Evolutionary conservation across 108 stramenopile species (phyloP).

Genomic region (Pseudonitzschia multiseries): DNA sequence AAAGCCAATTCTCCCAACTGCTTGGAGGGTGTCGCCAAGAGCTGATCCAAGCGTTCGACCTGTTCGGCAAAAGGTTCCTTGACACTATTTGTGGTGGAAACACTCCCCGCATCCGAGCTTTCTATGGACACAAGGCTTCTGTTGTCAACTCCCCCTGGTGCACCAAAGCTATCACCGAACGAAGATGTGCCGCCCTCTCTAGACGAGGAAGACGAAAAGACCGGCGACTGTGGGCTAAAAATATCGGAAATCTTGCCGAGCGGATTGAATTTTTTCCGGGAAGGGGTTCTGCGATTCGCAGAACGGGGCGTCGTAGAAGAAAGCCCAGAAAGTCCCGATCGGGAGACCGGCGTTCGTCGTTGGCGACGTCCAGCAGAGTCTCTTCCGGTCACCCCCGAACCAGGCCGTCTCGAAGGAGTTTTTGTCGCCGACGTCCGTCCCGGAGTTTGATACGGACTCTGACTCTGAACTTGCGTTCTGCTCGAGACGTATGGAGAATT

Average conservation of each 20-base stretch:
- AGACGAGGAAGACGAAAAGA: background rate
- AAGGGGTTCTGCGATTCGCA: background rate
- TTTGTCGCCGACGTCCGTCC: background rate
- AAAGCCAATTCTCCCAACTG: constrained; percentile 23
- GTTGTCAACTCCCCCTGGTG: background rate
- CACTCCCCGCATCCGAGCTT: constrained; percentile 21
- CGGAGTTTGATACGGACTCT: background rate
- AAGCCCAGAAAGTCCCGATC: constrained; percentile 3
- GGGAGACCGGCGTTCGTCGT: background rate
- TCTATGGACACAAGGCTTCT: background rate
- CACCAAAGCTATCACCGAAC: background rate
- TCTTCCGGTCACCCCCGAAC: background rate
- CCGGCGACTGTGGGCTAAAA: constrained; percentile 11
- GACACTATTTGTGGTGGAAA: constrained; percentile 13
- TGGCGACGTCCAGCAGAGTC: background rate
- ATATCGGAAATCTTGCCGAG: constrained; percentile 8
- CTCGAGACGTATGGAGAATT: too few species aligned
- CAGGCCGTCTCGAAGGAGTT: background rate
- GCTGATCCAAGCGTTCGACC: constrained; percentile 23
- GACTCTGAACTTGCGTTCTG: background rate
- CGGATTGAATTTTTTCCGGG: constrained; percentile 12
- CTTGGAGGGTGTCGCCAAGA: constrained; percentile 30
- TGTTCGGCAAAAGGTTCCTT: constrained; percentile 41
- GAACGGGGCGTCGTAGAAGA: constrained; percentile 13
- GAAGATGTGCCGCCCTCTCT: background rate